A percentile compares a stretch with the other conserved stretches of the same genome.
phyloP scores from a whole-genome alignment of 345 rosid species.

The Atalantia buxifolia region DNA sequence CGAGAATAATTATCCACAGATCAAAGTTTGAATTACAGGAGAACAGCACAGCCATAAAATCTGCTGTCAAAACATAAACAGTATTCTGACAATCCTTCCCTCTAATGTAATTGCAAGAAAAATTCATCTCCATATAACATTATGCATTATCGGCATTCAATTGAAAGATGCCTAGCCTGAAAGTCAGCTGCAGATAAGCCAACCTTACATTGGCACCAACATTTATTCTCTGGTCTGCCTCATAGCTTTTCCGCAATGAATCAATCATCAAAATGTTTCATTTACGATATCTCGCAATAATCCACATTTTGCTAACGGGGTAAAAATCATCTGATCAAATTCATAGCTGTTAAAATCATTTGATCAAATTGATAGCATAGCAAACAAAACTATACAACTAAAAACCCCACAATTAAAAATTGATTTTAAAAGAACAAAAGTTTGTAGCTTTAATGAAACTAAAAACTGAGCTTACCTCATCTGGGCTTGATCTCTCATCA shows the following conservation, averaged over 20 bases:
- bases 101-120: background rate
- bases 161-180: background rate
- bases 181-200: background rate
- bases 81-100: background rate
- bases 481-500: constrained; percentile 74
- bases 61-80: background rate
- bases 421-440: background rate
- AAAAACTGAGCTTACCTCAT: constrained; percentile 43
- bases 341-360: background rate
- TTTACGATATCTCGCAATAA: background rate
- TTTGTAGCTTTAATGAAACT: background rate
- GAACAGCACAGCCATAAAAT: background rate
- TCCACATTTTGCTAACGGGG: background rate
- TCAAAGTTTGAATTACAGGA: background rate
- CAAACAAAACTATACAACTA: background rate
- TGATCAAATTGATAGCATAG: background rate
- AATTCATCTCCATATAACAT: no score
- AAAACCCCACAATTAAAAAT: background rate
- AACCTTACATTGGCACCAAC: background rate
- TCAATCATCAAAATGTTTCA: background rate
- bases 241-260: background rate
- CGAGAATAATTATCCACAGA: no score
- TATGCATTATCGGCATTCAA: background rate
- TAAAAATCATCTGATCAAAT: background rate
- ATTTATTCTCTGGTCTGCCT: background rate